phyloP scores from a whole-genome alignment of 257 asterid genomes.

The Solanum pimpinellifolium region DNA sequence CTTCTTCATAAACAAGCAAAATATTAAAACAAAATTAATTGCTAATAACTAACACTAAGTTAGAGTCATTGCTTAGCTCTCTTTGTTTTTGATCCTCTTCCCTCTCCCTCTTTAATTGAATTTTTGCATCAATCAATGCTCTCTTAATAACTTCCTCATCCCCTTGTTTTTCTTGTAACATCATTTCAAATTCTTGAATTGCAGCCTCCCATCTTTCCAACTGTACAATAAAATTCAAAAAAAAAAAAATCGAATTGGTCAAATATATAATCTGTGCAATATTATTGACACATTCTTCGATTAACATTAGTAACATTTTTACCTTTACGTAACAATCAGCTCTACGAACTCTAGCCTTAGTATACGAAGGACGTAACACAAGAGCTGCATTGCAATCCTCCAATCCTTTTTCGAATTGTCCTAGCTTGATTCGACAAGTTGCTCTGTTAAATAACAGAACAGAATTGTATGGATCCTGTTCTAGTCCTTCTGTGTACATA shows the following conservation, averaged over 20 bases:
- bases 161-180: slow-evolving; percentile 41
- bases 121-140: slow-evolving; percentile 20
- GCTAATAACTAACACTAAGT: neutral
- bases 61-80: neutral
- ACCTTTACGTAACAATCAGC: slow-evolving; percentile 50
- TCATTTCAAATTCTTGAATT: slow-evolving; percentile 37
- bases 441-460: slow-evolving; percentile 51
- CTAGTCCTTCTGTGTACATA: slow-evolving; percentile 41
- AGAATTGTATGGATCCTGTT: slow-evolving; percentile 38
- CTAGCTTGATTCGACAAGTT: slow-evolving; percentile 38
- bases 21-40: neutral
- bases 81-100: neutral
- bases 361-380: slow-evolving; percentile 34
- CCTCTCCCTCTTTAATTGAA: slow-evolving; percentile 20
- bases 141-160: slow-evolving; percentile 32
- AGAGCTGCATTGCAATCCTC: slow-evolving; percentile 59
- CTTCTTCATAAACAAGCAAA: neutral
- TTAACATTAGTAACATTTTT: neutral
- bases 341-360: slow-evolving; percentile 44
- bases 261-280: neutral
- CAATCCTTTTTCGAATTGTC: slow-evolving; percentile 43
- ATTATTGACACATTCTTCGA: neutral
- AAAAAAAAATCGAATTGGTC: neutral
- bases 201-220: slow-evolving; percentile 63
- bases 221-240: slow-evolving; percentile 9